Evolutionary conservation across 306 rosid species (phyloP).

Genomic region (Rubus parviflorus): DNA sequence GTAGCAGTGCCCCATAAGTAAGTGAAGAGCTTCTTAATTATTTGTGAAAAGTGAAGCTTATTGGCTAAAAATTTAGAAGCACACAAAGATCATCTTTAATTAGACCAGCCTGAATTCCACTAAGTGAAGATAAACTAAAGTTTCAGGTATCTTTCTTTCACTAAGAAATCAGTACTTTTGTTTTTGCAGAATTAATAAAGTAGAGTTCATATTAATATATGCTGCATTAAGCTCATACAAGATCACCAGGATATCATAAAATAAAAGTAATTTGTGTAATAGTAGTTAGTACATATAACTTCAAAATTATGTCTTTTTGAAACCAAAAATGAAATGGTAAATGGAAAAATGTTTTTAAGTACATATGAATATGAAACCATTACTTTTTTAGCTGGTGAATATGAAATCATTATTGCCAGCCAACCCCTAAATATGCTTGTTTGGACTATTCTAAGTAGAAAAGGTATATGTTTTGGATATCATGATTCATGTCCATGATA

Average conservation of each 20-base stretch:
- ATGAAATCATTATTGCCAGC: not conserved
- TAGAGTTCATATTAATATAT: slow-evolving; percentile 10
- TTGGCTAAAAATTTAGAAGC: slow-evolving; percentile 51
- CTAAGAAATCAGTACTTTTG: slow-evolving; percentile 20
- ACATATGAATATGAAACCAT: not conserved
- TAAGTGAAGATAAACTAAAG: slow-evolving; percentile 55
- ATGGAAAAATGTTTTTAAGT: not conserved
- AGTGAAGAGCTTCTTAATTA: slow-evolving; percentile 36
- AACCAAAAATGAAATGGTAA: not conserved
- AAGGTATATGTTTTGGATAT: slow-evolving; percentile 9
- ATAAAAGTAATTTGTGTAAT: not conserved
- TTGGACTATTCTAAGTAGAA: not conserved
- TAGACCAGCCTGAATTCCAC: slow-evolving; percentile 86
- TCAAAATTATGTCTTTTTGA: not conserved
- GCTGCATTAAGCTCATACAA: slow-evolving; percentile 1
- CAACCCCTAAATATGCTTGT: not conserved
- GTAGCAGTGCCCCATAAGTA: slow-evolving; percentile 29
- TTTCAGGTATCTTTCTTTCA: slow-evolving; percentile 46
- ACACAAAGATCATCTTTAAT: slow-evolving; percentile 59
- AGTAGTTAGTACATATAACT: not conserved
- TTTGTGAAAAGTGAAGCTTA: slow-evolving; percentile 37
- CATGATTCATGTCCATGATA: not conserved
- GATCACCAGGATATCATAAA: not conserved
- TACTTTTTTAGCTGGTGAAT: not conserved
- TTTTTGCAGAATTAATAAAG: slow-evolving; percentile 34